phyloP scores from a whole-genome alignment of 352 stramenopile species.

The Globisporangium uncinulatum region DNA sequence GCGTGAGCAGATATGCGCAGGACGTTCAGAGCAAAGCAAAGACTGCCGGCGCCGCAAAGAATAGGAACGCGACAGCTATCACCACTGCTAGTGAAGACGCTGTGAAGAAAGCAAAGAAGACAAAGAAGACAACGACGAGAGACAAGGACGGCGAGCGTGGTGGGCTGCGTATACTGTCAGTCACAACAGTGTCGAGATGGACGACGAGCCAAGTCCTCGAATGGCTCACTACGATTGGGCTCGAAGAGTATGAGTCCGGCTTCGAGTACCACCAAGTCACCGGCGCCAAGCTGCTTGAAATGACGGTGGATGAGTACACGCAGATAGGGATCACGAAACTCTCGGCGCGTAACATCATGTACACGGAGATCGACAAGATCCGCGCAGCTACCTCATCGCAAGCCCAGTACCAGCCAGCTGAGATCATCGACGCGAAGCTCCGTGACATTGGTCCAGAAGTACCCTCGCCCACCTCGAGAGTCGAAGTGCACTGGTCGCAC shows the following conservation, averaged over 20 bases:
- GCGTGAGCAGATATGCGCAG: constrained; percentile 59
- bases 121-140: constrained; percentile 15
- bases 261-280: constrained; percentile 84
- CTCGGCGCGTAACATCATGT: constrained; percentile 53
- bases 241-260: constrained; percentile 57
- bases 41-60: background rate
- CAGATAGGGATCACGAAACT: constrained; percentile 51
- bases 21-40: constrained; percentile 45
- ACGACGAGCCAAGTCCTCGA: constrained; percentile 48
- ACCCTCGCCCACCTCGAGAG: constrained; percentile 15
- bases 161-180: constrained; percentile 19
- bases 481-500: constrained; percentile 63
- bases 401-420: constrained; percentile 3
- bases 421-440: constrained; percentile 64
- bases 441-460: constrained; percentile 31
- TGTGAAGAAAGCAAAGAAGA: background rate
- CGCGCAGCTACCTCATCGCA: constrained; percentile 10
- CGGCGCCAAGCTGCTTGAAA: constrained; percentile 32
- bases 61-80: background rate
- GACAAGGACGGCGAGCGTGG: background rate
- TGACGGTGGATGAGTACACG: constrained; percentile 38
- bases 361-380: constrained; percentile 48
- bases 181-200: constrained; percentile 43
- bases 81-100: background rate
- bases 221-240: constrained; percentile 46